A percentile compares a stretch with the other conserved stretches of the same genome.
These are phyloP conservation scores for Pseudopyrenochaeta lycopersici DNA, from an alignment of 2,329 filamentous ascomycete species.

Conservation along the genomic window DNA sequence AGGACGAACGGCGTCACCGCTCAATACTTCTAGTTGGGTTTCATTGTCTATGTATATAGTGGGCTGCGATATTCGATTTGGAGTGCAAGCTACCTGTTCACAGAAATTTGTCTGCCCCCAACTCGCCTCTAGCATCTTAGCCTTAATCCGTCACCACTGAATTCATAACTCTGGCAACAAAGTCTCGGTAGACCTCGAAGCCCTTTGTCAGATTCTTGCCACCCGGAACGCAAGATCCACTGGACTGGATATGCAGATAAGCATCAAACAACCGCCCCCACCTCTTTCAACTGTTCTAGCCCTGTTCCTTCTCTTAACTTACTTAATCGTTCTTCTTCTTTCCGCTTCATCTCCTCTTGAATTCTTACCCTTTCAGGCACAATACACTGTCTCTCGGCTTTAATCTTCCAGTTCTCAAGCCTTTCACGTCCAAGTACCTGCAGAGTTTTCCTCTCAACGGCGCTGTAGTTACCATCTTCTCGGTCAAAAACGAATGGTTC, in stretches of 20 bases:
- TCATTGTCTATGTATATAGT: too few relatives aligned
- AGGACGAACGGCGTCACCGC: too few relatives aligned
- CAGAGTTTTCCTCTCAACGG: conserved; percentile 66
- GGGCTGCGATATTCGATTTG: too few relatives aligned
- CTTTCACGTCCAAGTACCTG: conserved; percentile 57
- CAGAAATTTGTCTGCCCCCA: too few relatives aligned
- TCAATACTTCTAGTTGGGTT: too few relatives aligned
- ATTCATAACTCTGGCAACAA: too few relatives aligned
- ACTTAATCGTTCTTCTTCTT: conserved; percentile 57
- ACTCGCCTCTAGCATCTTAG: too few relatives aligned
- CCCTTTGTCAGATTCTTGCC: too few relatives aligned
- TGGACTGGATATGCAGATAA: background rate
- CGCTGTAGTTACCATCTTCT: conserved; percentile 60
- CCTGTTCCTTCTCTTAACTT: conserved; percentile 34
- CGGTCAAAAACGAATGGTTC: conserved; percentile 64
- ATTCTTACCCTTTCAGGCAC: conserved; percentile 60
- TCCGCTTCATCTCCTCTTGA: conserved; percentile 61
- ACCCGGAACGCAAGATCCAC: too few relatives aligned
- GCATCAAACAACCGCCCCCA: conserved; percentile 21
- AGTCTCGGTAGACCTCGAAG: too few relatives aligned
- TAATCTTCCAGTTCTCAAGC: conserved; percentile 63
- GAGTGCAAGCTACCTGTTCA: too few relatives aligned
- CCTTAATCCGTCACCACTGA: too few relatives aligned
- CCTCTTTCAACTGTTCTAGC: conserved; percentile 20
- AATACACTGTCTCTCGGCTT: conserved; percentile 58